Base-by-base conservation (phyloP, 495 filamentous ascomycete genomes). In the Aspergillus ostianus region DNA sequence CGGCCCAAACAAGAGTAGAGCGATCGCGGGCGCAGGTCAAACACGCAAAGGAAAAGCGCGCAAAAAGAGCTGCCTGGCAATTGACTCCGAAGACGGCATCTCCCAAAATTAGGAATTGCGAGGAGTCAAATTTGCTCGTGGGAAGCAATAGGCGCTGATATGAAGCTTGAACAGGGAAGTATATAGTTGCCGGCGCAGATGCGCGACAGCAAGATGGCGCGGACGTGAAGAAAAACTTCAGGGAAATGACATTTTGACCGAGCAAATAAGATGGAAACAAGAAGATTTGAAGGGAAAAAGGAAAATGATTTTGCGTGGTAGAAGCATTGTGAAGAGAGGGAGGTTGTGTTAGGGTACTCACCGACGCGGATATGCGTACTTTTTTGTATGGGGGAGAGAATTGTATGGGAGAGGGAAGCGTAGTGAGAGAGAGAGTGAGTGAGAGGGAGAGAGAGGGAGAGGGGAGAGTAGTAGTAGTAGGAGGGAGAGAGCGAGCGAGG, bases 381-480 rank as follows among this genome's bases (percentile, higher is more conserved):
- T 73, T 78, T 76, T 74, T 76, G 69, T 78, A 70, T 47, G 73
- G 78, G 80, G 80, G 78, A 77, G 71, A 76, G 80, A 77, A 80
- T 85, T 84, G 82, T 86, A 82, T 83, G 83, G 77, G 81, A 72
- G 80, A 77, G 72, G 64, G 55, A 19, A 69, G 68, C 64, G 69
- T 68, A 73, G 73, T 69, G 75, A 73, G 76, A 67, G 64, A 72
- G 70, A 64, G 69, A 45, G 66, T 68, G 72, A 68, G 73, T 48
- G 67, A 61, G 72, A 65, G 69, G 71, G 72, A 64, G 63, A 72
- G 73, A 56, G 51, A 59, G 67, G 69, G 66, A 71, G 73, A 65
- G 70, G 68, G 66, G 69, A 75, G 67, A 64, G 75, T 76, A 77
- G 82, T 83, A 85, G 85, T 84, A 85, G 80, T 84, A 82, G 80